Evolutionary conservation across 2,329 filamentous ascomycete genomes (phyloP).

Genomic region (Dactylonectria estremocensis): DNA sequence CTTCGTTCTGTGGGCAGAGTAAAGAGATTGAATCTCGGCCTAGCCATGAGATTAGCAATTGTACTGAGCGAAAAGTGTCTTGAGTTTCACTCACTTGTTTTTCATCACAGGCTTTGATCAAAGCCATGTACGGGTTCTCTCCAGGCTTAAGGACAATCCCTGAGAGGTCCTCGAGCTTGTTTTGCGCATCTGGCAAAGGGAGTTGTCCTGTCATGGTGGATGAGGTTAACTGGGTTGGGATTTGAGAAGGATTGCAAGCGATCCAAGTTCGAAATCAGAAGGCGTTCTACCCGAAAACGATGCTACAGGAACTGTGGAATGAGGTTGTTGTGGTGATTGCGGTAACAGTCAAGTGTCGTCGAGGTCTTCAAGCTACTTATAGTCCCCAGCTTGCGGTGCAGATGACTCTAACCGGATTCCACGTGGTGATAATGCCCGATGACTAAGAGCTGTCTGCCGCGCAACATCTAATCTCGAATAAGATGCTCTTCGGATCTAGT

Average conservation of each 20-base stretch:
- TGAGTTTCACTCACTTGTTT: slow-evolving; percentile 69
- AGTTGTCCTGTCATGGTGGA: slow-evolving; percentile 31
- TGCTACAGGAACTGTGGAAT: too few species aligned
- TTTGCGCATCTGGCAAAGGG: slow-evolving; percentile 56
- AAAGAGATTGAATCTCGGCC: slow-evolving; percentile 79
- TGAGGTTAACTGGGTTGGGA: background rate
- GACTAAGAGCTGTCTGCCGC: slow-evolving; percentile 19
- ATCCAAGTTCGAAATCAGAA: background rate
- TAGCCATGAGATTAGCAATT: slow-evolving; percentile 50
- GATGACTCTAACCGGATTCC: background rate
- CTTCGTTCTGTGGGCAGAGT: slow-evolving; percentile 79
- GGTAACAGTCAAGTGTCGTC: background rate
- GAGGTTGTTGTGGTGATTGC: background rate
- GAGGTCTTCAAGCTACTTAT: background rate
- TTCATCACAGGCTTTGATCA: slow-evolving; percentile 78
- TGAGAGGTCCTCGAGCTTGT: slow-evolving; percentile 70
- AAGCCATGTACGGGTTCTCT: slow-evolving; percentile 82
- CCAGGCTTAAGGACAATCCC: slow-evolving; percentile 65
- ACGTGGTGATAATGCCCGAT: slow-evolving; percentile 3
- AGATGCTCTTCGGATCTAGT: background rate
- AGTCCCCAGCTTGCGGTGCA: background rate
- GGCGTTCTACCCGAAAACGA: background rate
- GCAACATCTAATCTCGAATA: background rate
- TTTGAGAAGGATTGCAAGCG: background rate
- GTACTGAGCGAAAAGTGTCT: background rate